These are phyloP conservation scores for Suhomyces xylopsoci DNA, from an alignment of 805 yeast genomes.

Conservation along the genomic window DNA sequence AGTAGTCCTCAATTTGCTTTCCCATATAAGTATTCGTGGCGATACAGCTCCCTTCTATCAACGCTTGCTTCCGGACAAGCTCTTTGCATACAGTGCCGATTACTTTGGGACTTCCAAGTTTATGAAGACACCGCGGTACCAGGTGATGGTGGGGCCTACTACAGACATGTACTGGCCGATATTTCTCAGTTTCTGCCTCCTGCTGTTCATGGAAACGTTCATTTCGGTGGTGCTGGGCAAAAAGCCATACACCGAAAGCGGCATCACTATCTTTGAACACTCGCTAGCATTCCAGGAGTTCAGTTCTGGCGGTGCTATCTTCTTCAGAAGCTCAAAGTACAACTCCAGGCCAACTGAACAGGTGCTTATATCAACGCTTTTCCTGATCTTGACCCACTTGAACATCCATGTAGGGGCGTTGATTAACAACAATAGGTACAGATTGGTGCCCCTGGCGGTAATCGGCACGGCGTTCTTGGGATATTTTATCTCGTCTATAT, in stretches of 20 bases:
- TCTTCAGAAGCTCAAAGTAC: constrained; percentile 18
- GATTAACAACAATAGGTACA: constrained; percentile 47
- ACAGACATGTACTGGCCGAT: constrained; percentile 56
- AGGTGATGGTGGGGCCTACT: constrained; percentile 46
- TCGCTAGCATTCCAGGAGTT: constrained; percentile 75
- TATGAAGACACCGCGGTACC: constrained; percentile 27
- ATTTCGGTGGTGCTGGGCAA: constrained; percentile 53
- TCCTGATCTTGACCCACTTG: constrained; percentile 58
- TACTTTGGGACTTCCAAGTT: constrained; percentile 18
- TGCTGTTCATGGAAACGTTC: constrained; percentile 66
- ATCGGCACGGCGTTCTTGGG: constrained; percentile 53
- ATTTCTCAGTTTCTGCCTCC: constrained; percentile 55
- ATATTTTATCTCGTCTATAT: constrained; percentile 39
- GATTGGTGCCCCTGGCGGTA: constrained; percentile 62
- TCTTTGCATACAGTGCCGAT: constrained; percentile 25
- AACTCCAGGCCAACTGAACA: constrained; percentile 49
- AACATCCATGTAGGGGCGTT: constrained; percentile 63
- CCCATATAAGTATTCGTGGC: constrained; percentile 12
- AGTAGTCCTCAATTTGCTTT: constrained; percentile 29
- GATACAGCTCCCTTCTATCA: constrained; percentile 9
- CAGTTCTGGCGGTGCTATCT: constrained; percentile 35
- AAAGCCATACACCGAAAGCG: constrained; percentile 60
- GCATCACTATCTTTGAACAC: constrained; percentile 71
- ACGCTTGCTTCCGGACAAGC: constrained; percentile 12
- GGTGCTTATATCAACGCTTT: constrained; percentile 48